A percentile compares a stretch with the other conserved stretches of the same genome.
These are phyloP conservation scores for Xylaria intraflava DNA, from an alignment of 495 filamentous ascomycete genomes.

Conservation along the genomic window DNA sequence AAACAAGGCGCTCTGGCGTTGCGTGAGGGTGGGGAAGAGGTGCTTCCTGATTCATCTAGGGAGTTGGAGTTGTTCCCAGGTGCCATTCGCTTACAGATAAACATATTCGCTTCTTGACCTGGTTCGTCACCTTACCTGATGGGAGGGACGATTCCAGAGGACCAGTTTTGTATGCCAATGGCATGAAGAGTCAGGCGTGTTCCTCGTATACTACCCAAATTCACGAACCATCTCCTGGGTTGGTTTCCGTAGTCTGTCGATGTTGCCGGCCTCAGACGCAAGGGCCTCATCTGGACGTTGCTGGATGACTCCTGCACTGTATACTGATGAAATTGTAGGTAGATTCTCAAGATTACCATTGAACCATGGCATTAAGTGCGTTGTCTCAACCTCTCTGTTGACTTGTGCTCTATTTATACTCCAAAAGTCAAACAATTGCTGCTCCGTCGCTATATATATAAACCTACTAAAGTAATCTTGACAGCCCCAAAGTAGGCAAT, in stretches of 20 bases:
- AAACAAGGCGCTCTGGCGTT: slow-evolving; percentile 28
- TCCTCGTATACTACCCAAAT: slow-evolving; percentile 2
- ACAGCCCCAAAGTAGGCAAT: too few relatives aligned
- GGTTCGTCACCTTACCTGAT: slow-evolving; percentile 10
- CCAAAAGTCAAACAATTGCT: too few relatives aligned
- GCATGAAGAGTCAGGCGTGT: slow-evolving; percentile 15
- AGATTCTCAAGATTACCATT: slow-evolving; percentile 4
- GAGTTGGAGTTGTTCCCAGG: slow-evolving; percentile 2
- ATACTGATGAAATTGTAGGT: slow-evolving; percentile 9
- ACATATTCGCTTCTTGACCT: slow-evolving; percentile 28
- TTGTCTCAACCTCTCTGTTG: background rate
- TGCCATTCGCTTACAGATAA: slow-evolving; percentile 25
- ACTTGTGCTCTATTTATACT: background rate
- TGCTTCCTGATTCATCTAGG: slow-evolving; percentile 5
- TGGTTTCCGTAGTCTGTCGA: background rate
- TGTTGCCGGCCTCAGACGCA: background rate
- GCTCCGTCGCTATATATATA: too few relatives aligned
- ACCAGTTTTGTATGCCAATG: slow-evolving; percentile 15
- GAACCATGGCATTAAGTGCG: background rate
- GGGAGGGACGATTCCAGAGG: slow-evolving; percentile 14
- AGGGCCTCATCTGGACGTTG: background rate
- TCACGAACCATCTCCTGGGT: background rate
- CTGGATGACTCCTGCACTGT: background rate
- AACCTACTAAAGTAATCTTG: too few relatives aligned
- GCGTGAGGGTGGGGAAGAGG: slow-evolving; percentile 3